Base-by-base conservation (phyloP, 768 basidiomycete genomes). In the Tricholoma saponaceum region DNA sequence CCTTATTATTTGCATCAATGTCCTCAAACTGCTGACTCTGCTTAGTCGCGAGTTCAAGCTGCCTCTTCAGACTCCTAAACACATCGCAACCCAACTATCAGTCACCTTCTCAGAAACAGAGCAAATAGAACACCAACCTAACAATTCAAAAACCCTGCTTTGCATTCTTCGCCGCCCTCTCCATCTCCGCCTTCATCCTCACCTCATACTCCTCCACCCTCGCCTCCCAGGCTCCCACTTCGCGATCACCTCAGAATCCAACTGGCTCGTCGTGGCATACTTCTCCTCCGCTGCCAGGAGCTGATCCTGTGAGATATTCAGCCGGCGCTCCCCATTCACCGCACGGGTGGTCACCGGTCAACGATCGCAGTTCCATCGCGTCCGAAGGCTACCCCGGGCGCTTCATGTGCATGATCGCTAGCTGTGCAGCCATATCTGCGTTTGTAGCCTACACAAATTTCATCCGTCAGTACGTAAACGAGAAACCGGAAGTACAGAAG, bases 171-270 rank as follows among this genome's bases (percentile, higher is more conserved):
- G 93, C 85, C 62, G 93, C 85, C 68, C 86, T 87, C 77, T 98
- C 95, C 66, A 94, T 92, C 0, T 92, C 92, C 0, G 86, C 84
- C 69, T 86, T 87, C 60, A 95, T 67, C 16, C 90, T 75, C 13
- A 83, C 69, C 73, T 97, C 93, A 65, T 95, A 95, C 72, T 98
- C 95, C 70, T 87, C 88, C 46, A 98, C 91, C n/a, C 95, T 79
- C 0, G 88, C 92, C 66, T 95, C 95, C 94, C 95, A 98, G n/a
- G n/a, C n/a, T n/a, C 28, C 28, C 28, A 28, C 71, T 95, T 96
- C 54, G 74, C 76, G 62, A 97, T 95, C 0, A 90, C 89, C 0
- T 75, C 76, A 0, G 78, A 75, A 35, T 81, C 89, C 76, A 86
- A 89, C 73, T 85, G 79, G 61, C 87, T 89, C 72, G 90, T 80